Base-by-base conservation (phyloP, 129 eudicot genomes). In the Ambrosia trifida region DNA sequence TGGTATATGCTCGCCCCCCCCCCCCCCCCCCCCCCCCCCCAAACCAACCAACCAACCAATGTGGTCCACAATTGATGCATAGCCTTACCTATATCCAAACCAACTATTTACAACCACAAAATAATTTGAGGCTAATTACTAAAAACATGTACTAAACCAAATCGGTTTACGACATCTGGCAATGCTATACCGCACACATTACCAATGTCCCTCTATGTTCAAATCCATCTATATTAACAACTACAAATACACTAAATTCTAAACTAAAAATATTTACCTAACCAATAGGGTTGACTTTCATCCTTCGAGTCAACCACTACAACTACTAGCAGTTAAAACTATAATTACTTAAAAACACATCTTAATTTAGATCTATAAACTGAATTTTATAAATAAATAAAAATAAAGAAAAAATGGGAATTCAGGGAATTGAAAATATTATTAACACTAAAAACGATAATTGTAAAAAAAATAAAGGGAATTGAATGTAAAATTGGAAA, bases 221-320 rank as follows among this genome's bases (percentile, higher is more conserved):
- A 68, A 56, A 76, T 58, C 80, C 33, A 68, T 68, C 74, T 56
- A 57, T 67, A 67, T 12, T 14, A 14, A 70, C 43, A 70, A 13
- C 41, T 41, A 54, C 30, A 53, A 40, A 70, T 18, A 40, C 24
- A 16, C 41, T 11, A 60, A 32, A 60, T 31, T 5, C 11, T 32
- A 11, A 7, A 11, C 3, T 5, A 60, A 59, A 24, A 13, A 56
- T n/a, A 61, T 35, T 14, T 14, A 2, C 14, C 33, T 61, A 35
- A 19, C 59, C 30, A 16, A 53, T 11, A 14, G 19, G 12, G 76
- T 59, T 60, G 60, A 72, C 68, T 72, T 41, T 14, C 65, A 50
- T 19, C 0, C 1, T 24, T 24, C 20, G 35, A 13, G 75, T 71
- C 66, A 36, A 57, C 43, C 64, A 32, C 50, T 69, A 50, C 46